Conservation (phyloP, 129 eudicot genomes). For the Oenanthe sinensis region DNA sequence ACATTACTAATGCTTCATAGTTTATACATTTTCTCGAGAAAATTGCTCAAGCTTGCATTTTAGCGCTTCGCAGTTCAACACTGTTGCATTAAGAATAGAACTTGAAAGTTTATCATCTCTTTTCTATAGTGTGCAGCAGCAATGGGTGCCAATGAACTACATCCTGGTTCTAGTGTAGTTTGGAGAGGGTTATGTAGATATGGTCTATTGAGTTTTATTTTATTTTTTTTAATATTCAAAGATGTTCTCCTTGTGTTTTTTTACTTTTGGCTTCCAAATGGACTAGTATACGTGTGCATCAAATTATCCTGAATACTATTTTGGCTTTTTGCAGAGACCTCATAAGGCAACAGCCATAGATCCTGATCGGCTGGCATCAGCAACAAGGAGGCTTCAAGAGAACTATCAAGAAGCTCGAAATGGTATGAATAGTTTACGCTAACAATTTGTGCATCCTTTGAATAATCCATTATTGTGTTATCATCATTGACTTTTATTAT, state of each 20-base stretch:
- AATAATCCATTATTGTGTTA: neutral
- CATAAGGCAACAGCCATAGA: constrained; percentile 54
- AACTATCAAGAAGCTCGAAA: constrained; percentile 92
- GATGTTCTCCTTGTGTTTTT: neutral
- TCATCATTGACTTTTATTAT: neutral
- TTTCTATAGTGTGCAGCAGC: neutral
- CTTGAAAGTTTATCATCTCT: neutral
- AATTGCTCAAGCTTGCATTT: no score
- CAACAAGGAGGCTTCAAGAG: constrained; percentile 85
- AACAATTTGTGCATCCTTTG: neutral
- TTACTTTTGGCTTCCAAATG: neutral
- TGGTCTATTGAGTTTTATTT: neutral
- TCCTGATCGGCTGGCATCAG: constrained; percentile 69
- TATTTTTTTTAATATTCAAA: neutral
- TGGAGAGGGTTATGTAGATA: neutral
- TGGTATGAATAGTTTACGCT: constrained; percentile 34
- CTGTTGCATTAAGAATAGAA: neutral
- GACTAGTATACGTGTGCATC: neutral
- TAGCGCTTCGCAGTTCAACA: no score
- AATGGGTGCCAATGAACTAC: neutral
- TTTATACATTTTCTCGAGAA: neutral
- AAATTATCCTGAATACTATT: constrained; percentile 7
- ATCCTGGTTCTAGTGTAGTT: neutral
- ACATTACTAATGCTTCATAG: neutral
- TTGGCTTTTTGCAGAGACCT: constrained; percentile 45